A percentile compares a stretch with the other conserved stretches of the same genome.
Evolutionary conservation across 768 basidiomycete genomes (phyloP).

Genomic region (Termitomyces sp.): DNA sequence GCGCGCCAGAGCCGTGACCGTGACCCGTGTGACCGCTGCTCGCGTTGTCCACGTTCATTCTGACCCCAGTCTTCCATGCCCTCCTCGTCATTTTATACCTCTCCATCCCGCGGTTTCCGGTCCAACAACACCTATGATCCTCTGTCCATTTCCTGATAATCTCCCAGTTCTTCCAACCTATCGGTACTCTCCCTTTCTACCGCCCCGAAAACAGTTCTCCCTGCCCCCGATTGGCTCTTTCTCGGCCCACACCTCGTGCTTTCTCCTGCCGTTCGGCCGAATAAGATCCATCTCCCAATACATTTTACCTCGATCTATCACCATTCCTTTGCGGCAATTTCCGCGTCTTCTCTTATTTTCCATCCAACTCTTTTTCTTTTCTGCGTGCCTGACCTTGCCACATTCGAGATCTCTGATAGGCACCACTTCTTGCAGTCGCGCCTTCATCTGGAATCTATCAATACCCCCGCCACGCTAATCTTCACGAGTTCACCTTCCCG

Average conservation of each 20-base stretch:
- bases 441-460: neutral
- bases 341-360: constrained; percentile 11
- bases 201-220: constrained; percentile 40
- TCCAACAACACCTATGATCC: neutral
- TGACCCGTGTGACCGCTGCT: constrained; percentile 17
- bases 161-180: constrained; percentile 29
- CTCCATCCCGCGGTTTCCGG: constrained; percentile 15
- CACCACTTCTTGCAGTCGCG: neutral
- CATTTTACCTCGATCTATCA: constrained; percentile 18
- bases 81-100: constrained; percentile 9
- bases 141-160: neutral
- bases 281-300: constrained; percentile 34
- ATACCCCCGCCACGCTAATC: constrained; percentile 10
- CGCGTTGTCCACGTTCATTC: constrained; percentile 33
- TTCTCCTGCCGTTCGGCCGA: constrained; percentile 42
- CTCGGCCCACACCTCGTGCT: constrained; percentile 34
- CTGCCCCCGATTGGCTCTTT: constrained; percentile 44
- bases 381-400: constrained; percentile 10
- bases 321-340: constrained; percentile 8
- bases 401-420: constrained; percentile 19
- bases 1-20: constrained; percentile 24
- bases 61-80: too few relatives aligned
- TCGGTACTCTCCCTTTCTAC: constrained; percentile 36
- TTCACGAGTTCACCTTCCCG: constrained; percentile 12
- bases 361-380: neutral